A percentile compares a stretch with the other conserved stretches of the same genome.
These are phyloP conservation scores for Tetrastigma voinierianum DNA, from an alignment of 164 flowering plant genomes.

Conservation along the genomic window DNA sequence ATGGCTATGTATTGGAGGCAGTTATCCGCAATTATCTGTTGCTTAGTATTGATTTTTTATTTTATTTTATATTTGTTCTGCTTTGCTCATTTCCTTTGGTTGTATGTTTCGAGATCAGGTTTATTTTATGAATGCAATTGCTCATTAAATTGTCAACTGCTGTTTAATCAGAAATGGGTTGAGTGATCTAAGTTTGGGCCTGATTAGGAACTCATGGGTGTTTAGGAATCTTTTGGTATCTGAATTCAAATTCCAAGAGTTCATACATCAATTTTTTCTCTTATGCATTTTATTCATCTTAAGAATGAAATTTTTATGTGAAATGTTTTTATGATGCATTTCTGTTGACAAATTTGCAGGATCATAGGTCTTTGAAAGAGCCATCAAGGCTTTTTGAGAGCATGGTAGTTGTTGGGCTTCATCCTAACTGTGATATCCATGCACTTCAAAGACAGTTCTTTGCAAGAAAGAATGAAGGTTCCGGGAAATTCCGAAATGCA, in stretches of 20 bases:
- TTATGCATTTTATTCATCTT: not conserved
- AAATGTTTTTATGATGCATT: not conserved
- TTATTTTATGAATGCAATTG: too few relatives aligned
- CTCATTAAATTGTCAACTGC: too few relatives aligned
- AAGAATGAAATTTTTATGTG: not conserved
- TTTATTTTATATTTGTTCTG: not conserved
- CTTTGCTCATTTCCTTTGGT: not conserved
- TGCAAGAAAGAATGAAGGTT: conserved; percentile 64
- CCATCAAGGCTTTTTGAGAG: conserved; percentile 94
- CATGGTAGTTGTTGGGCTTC: conserved; percentile 98
- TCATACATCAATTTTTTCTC: not conserved
- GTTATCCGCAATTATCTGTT: not conserved
- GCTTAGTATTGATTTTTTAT: not conserved
- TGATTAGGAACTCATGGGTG: too few relatives aligned
- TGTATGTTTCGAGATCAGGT: not conserved
- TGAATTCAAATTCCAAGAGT: not conserved
- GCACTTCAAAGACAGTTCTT: conserved; percentile 61
- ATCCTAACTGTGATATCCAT: conserved; percentile 74
- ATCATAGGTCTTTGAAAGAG: conserved; percentile 72
- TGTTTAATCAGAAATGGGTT: too few relatives aligned
- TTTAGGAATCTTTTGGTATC: not conserved
- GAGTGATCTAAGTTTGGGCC: too few relatives aligned
- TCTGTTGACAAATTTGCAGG: conserved; percentile 45
- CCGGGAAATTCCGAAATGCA: conserved; percentile 59
- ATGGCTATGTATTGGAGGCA: not conserved